Conservation (phyloP, 2,329 filamentous ascomycete genomes). For the Aureobasidium leucospermi region DNA sequence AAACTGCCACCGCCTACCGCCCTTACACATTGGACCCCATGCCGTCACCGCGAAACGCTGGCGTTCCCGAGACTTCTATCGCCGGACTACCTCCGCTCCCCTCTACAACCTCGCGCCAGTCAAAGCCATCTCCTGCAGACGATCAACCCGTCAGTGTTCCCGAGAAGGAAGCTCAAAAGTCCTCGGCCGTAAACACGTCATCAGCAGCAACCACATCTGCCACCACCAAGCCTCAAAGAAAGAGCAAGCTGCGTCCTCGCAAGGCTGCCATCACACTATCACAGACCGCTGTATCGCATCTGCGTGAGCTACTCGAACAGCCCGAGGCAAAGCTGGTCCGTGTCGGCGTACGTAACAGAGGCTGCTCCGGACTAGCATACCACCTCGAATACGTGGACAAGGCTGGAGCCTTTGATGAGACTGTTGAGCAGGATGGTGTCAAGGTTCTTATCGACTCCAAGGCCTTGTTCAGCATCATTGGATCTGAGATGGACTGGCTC, state of each 20-base stretch:
- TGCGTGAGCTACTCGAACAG: slow-evolving; percentile 69
- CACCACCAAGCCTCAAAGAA: slow-evolving; percentile 46
- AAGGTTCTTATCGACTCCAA: slow-evolving; percentile 96
- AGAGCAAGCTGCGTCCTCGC: slow-evolving; percentile 64
- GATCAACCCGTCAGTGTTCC: slow-evolving; percentile 40
- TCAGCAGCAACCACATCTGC: slow-evolving; percentile 25
- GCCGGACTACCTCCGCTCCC: slow-evolving; percentile 37
- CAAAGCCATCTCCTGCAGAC: slow-evolving; percentile 4
- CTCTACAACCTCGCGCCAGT: slow-evolving; percentile 41
- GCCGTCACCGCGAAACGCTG: slow-evolving; percentile 50
- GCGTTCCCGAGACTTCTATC: slow-evolving; percentile 56
- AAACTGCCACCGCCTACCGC: slow-evolving; percentile 58
- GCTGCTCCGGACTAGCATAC: slow-evolving; percentile 89
- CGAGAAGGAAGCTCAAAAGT: slow-evolving; percentile 61
- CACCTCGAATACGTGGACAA: slow-evolving; percentile 93
- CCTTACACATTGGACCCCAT: slow-evolving; percentile 53
- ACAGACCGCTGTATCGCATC: slow-evolving; percentile 68
- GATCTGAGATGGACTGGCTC: slow-evolving; percentile 98
- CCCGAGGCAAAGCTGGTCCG: slow-evolving; percentile 90
- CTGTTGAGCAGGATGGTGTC: slow-evolving; percentile 91
- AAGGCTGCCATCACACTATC: slow-evolving; percentile 91
- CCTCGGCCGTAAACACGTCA: slow-evolving; percentile 27
- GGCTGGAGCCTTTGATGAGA: slow-evolving; percentile 79
- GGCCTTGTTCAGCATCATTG: slow-evolving; percentile 94
- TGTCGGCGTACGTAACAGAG: slow-evolving; percentile 87